phyloP scores from a whole-genome alignment of 305 asterid genomes.

The Plantago lanceolata region DNA sequence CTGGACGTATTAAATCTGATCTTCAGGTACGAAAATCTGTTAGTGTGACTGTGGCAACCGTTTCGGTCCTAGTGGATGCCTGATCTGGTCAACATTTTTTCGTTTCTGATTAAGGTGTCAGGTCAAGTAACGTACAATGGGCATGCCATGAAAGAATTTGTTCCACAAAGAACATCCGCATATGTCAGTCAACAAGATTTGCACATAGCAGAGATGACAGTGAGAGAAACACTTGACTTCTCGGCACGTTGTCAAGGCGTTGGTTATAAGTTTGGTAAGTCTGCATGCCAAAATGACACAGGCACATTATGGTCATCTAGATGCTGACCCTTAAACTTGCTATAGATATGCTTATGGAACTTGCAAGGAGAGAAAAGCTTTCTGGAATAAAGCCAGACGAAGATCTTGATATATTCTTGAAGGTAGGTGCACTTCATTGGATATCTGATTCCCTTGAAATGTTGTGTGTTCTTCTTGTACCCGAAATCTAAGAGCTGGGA shows the following conservation, averaged over 20 bases:
- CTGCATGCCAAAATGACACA: constrained; percentile 10
- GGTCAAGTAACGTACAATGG: constrained; percentile 91
- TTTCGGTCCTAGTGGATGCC: neutral
- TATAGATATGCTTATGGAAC: constrained; percentile 93
- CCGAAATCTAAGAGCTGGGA: neutral
- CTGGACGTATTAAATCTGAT: constrained; percentile 82
- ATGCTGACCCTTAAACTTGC: constrained; percentile 39
- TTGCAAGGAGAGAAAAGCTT: constrained; percentile 82
- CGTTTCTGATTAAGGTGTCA: constrained; percentile 55
- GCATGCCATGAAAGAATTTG: constrained; percentile 77
- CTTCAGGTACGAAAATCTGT: constrained; percentile 56
- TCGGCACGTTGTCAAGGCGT: constrained; percentile 92
- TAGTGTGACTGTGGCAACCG: neutral
- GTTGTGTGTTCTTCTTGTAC: neutral
- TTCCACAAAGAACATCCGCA: constrained; percentile 85
- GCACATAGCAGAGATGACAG: constrained; percentile 95
- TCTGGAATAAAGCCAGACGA: constrained; percentile 86
- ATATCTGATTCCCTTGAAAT: neutral
- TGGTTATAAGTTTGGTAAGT: constrained; percentile 81
- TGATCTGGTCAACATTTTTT: constrained; percentile 27
- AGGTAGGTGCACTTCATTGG: constrained; percentile 42
- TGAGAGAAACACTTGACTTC: constrained; percentile 84
- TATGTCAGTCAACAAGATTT: constrained; percentile 88
- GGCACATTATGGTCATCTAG: constrained; percentile 26
- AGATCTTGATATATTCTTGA: constrained; percentile 92